These are phyloP conservation scores for Pinus taeda DNA, from an alignment of 75 land plant genomes.

Conservation along the genomic window DNA sequence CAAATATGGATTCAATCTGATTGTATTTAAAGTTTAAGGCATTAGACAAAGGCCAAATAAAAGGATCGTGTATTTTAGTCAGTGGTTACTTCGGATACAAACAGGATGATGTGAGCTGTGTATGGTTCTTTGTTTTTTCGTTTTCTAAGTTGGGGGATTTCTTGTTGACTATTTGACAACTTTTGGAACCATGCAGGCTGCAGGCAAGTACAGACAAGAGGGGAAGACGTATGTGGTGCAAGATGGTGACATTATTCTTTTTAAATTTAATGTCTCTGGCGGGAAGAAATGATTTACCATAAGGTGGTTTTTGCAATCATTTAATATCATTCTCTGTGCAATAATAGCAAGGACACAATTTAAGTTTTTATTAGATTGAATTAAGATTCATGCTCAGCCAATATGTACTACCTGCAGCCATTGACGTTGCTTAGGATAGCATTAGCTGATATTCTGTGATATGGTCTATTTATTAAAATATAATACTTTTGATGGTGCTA, in stretches of 20 bases:
- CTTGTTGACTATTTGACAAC: background rate
- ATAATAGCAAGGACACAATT: too few relatives aligned
- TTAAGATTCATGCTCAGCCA: too few relatives aligned
- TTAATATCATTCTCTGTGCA: too few relatives aligned
- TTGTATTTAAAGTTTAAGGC: background rate
- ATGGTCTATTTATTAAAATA: too few relatives aligned
- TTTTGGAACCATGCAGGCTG: constrained; percentile 54
- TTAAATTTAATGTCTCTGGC: constrained; percentile 95
- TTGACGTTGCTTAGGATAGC: too few relatives aligned
- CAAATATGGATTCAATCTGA: background rate
- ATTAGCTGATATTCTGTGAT: too few relatives aligned
- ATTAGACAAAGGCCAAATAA: background rate
- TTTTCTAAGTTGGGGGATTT: background rate
- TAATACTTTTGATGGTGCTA: too few relatives aligned
- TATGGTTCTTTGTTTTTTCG: background rate
- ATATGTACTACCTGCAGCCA: too few relatives aligned
- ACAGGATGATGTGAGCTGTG: background rate
- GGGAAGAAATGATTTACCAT: constrained; percentile 38
- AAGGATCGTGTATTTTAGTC: background rate
- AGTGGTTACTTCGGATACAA: background rate
- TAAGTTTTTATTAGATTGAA: too few relatives aligned
- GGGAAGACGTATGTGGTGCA: constrained; percentile 97
- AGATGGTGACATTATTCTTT: constrained; percentile 96
- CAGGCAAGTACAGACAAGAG: constrained; percentile 95
- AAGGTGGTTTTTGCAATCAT: too few relatives aligned